A percentile compares a stretch with the other conserved stretches of the same genome.
These are phyloP conservation scores for Chaetomium sp. DNA, from an alignment of 2,329 filamentous ascomycete genomes.

Conservation along the genomic window DNA sequence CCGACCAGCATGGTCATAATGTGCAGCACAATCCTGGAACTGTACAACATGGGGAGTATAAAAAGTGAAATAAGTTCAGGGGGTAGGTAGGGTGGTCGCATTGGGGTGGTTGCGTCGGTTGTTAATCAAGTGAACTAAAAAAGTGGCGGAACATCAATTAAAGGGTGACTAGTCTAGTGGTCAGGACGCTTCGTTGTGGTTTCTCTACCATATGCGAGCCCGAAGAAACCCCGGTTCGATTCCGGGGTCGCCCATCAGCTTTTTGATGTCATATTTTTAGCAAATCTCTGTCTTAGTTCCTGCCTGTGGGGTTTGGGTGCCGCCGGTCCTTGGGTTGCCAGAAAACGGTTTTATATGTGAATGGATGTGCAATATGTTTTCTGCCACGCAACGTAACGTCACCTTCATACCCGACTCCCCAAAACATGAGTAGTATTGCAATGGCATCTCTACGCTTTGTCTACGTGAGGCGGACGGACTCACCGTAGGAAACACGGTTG, in stretches of 20 bases:
- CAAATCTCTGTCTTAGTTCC: background rate
- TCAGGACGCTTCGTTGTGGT: slow-evolving; percentile 28
- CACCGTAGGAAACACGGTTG: too few relatives aligned
- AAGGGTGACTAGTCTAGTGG: slow-evolving; percentile 27
- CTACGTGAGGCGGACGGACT: too few relatives aligned
- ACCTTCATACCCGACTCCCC: too few relatives aligned
- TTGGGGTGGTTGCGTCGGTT: background rate
- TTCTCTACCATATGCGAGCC: background rate
- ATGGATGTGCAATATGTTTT: too few relatives aligned
- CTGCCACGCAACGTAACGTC: too few relatives aligned
- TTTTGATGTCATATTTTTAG: background rate
- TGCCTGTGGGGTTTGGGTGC: too few relatives aligned
- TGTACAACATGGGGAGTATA: slow-evolving; percentile 38
- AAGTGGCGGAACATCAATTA: background rate
- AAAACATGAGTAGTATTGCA: too few relatives aligned
- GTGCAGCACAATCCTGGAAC: slow-evolving; percentile 46
- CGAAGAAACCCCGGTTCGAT: slow-evolving; percentile 28
- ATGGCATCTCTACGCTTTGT: too few relatives aligned
- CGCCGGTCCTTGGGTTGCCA: too few relatives aligned
- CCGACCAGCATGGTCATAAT: slow-evolving; percentile 44
- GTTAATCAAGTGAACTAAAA: background rate
- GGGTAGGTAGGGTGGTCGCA: background rate
- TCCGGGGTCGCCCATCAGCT: slow-evolving; percentile 25
- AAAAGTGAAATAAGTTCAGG: slow-evolving; percentile 36
- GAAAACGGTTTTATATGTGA: too few relatives aligned